phyloP scores from a whole-genome alignment of 306 rosid genomes.

The Carpinus viminea region DNA sequence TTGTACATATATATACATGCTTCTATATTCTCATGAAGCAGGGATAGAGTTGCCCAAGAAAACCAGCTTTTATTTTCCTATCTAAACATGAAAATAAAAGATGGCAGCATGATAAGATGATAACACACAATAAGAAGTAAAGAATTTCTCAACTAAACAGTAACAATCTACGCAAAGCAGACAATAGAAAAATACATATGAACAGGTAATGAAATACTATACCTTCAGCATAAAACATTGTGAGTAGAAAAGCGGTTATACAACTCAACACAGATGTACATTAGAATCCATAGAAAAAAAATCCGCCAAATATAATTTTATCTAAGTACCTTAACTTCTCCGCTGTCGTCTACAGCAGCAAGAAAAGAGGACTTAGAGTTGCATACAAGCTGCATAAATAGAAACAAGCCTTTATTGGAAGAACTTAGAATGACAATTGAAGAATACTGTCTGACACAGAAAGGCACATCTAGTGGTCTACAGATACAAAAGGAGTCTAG shows the following conservation, averaged over 20 bases:
- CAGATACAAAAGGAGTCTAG: background rate
- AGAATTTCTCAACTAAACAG: background rate
- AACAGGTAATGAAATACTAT: background rate
- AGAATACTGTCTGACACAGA: background rate
- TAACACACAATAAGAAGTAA: background rate
- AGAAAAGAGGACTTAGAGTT: conserved; percentile 75
- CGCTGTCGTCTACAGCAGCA: conserved; percentile 93
- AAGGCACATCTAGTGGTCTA: background rate
- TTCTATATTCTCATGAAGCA: too few species aligned
- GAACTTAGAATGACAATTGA: conserved; percentile 11
- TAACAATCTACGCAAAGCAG: background rate
- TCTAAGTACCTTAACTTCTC: conserved; percentile 79
- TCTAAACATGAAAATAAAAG: too few species aligned
- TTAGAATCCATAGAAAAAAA: background rate
- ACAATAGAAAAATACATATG: background rate
- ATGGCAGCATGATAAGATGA: background rate
- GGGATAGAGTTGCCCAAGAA: too few species aligned
- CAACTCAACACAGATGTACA: background rate
- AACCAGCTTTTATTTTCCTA: too few species aligned
- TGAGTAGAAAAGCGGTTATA: conserved; percentile 21
- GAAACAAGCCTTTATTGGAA: conserved; percentile 16
- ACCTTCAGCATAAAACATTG: conserved; percentile 11
- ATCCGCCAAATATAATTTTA: conserved; percentile 4
- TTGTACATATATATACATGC: too few species aligned
- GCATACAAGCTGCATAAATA: conserved; percentile 69